Percentiles rank a stretch among this genome's conserved stretches.
Evolutionary conservation across 345 rosid species (phyloP).

Genomic region (Syzygium aromaticum): DNA sequence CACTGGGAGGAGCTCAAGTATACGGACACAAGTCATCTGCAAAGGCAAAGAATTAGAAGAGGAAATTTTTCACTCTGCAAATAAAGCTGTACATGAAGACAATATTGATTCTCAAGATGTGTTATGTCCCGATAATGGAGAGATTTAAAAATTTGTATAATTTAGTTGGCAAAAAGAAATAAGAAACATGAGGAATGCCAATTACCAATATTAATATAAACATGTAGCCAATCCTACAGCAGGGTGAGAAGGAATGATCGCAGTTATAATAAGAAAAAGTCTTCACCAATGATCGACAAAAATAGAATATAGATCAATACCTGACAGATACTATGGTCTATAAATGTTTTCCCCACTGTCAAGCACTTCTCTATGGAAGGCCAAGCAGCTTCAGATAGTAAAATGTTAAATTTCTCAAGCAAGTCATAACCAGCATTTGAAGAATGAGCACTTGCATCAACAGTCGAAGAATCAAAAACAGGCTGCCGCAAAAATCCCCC

Average conservation of each 20-base stretch:
- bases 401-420: constrained; percentile 36
- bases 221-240: neutral
- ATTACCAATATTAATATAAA: neutral
- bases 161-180: neutral
- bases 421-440: constrained; percentile 25
- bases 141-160: neutral
- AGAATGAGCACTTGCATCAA: constrained; percentile 14
- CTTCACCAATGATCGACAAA: neutral
- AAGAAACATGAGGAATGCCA: neutral
- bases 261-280: neutral
- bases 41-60: constrained; percentile 11
- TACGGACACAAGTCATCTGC: constrained; percentile 92
- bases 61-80: neutral
- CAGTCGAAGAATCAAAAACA: constrained; percentile 26
- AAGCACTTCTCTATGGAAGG: constrained; percentile 57
- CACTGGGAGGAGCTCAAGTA: constrained; percentile 84
- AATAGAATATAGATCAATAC: constrained; percentile 18
- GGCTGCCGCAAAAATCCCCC: constrained; percentile 90
- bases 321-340: constrained; percentile 77
- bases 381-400: constrained; percentile 60
- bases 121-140: neutral
- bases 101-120: neutral
- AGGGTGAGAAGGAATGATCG: neutral
- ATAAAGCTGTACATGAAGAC: neutral
- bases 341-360: constrained; percentile 70